Conservation (phyloP, 306 rosid genomes). For the Prunus fruticosa region DNA sequence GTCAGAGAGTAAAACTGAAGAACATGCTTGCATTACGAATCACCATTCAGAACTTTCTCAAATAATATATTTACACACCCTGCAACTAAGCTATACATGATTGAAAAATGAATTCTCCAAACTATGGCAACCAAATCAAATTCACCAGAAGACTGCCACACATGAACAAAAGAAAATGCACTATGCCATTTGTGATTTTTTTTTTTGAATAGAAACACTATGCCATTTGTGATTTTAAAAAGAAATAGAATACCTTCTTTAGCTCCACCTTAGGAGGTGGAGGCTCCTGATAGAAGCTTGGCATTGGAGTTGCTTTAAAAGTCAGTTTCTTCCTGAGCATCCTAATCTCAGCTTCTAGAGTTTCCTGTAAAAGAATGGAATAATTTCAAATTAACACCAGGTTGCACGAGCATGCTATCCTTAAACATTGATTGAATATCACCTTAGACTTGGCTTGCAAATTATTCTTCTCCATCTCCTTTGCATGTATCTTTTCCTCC, state of each 20-base stretch:
- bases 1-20: neutral
- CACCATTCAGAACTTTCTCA: neutral
- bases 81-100: neutral
- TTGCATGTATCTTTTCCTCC: slow-evolving; percentile 98
- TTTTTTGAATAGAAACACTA: too few species aligned
- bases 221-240: neutral
- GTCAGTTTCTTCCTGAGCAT: slow-evolving; percentile 36
- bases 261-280: slow-evolving; percentile 42
- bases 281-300: slow-evolving; percentile 45
- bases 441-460: slow-evolving; percentile 96
- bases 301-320: slow-evolving; percentile 46
- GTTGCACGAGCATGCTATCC: neutral
- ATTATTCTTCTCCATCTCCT: slow-evolving; percentile 81
- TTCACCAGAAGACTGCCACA: neutral
- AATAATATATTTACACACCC: neutral
- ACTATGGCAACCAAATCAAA: neutral
- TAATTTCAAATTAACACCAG: slow-evolving; percentile 15
- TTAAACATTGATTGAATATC: slow-evolving; percentile 22
- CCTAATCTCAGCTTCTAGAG: slow-evolving; percentile 47
- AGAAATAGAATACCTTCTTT: slow-evolving; percentile 28
- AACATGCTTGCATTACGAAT: neutral
- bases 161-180: neutral
- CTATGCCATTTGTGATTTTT: neutral
- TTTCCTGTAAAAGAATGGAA: slow-evolving; percentile 58
- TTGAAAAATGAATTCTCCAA: neutral